Base-by-base conservation (phyloP, 805 yeast genomes). In the Yarrowia keelungensis region DNA sequence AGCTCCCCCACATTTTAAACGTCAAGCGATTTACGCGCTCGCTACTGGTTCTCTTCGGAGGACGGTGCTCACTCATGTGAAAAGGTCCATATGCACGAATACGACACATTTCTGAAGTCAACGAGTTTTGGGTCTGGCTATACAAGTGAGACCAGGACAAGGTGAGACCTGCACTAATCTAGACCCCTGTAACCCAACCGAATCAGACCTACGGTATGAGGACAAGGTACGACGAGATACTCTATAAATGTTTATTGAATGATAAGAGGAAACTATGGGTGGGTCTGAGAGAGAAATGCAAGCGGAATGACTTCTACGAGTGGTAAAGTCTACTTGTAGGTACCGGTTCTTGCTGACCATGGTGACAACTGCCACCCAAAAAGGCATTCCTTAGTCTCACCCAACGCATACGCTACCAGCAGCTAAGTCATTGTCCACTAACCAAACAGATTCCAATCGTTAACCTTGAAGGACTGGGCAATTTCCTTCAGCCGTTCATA, bases 401-500 rank as follows among this genome's bases (percentile, higher is more conserved):
- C 32, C 32, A 26, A 26, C 32, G 32, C 32, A 26, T 26, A 26
- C 32, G 7, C 39, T 38, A 38, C 10, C 39, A 11, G 39, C 39
- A 38, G 39, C 8, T 26, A 26, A 26, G 32, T 26, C 7, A 26
- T 3, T 26, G 32, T 26, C 32, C 32, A 5, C 32, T 62, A 47
- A 8, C 56, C 67, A 62, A 62, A 62, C 46, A 62, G 8, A 15
- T 26, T 47, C 67, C 67, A 62, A 46, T 62, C 56, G 15, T 38
- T 47, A 19, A 62, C 67, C 67, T 62, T 62, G 56, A 62, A 62
- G 26, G 67, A 62, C 56, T 46, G 11, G 47, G 56, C 56, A 47
- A 62, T 39, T n/a, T 62, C 56, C 56, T 62, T 38, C 56, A 62
- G 38, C 39, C 54, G 38, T 16, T 62, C 39, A 8, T 62, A 47